Base-by-base conservation (phyloP, 2,329 filamentous ascomycete genomes). In the Trichoderma semiorbis region DNA sequence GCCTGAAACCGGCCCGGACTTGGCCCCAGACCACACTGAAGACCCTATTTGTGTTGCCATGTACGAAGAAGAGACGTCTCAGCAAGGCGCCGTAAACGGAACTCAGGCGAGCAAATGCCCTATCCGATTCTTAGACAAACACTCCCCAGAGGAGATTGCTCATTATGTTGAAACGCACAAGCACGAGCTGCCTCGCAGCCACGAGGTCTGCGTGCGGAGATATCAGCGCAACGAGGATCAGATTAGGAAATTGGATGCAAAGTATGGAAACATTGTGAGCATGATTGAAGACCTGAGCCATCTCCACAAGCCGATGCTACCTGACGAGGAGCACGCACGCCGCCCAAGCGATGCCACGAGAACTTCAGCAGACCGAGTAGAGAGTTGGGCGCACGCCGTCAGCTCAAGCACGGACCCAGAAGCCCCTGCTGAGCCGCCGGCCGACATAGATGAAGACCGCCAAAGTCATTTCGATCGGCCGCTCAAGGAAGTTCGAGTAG, bases 91-190 rank as follows among this genome's bases (percentile, higher is more conserved):
- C 10, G 84, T 83, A 32, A 84, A 86, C 72, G 85, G 80, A 55
- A 86, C 87, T 11, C 83, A 85, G 21, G 85, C 81, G 47, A 81
- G 89, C 71, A 94, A 94, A 78, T 98, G 95, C 81, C 95, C 95
- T 3, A 98, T 98, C 73, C 92, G 95, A 62, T 98, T 92, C 83
- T 85, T 98, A 78, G 92, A 98, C 81, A 92, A 97, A 80, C 95
- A 97, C 79, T 94, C 94, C 2, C 93, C 95, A 2, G 93, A 97
- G 83, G 95, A 98, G 79, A 91, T 98, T 73, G 95, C 95, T 16
- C 90, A 92, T 78, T 98, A 97, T 80, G 94, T 98, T 78, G 93
- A 98, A 80, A 94, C 91, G 67, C 95, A 98, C 84, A 98, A 98
- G 81, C 95, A 98, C 81, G 93, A 97, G 80, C 88, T 98, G 69